Percentiles rank a stretch among this genome's conserved stretches.
phyloP scores from a whole-genome alignment of 148 eudicot genomes.

The Gaultheria prostrata region DNA sequence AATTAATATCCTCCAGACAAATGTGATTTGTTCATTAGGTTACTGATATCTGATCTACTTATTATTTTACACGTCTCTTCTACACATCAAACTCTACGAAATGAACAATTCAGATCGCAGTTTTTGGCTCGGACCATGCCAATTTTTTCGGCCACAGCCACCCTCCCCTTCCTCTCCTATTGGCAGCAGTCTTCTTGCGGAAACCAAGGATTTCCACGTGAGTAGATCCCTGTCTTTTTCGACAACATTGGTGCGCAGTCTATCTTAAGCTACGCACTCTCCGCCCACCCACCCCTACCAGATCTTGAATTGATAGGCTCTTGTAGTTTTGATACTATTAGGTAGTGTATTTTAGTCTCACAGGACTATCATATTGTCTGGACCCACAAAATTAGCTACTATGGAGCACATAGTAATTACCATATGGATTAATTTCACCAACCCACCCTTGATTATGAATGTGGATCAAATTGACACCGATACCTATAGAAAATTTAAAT shows the following conservation, averaged over 20 bases:
- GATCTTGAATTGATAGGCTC: constrained; percentile 25
- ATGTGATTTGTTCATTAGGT: too few relatives aligned
- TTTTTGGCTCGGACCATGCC: too few relatives aligned
- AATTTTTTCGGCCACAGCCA: too few relatives aligned
- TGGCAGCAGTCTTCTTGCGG: background rate
- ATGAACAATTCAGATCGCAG: too few relatives aligned
- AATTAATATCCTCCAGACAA: too few relatives aligned
- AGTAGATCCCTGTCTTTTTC: constrained; percentile 36
- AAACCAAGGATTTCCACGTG: constrained; percentile 20
- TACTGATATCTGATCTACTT: too few relatives aligned
- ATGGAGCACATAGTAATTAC: background rate
- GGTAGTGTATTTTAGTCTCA: background rate
- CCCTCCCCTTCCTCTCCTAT: too few relatives aligned
- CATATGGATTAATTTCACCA: background rate
- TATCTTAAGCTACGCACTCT: constrained; percentile 20
- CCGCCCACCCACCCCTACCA: constrained; percentile 16
- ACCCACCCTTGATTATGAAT: background rate
- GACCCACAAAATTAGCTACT: background rate
- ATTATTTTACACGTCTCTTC: too few relatives aligned
- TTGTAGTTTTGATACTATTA: background rate
- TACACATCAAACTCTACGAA: too few relatives aligned
- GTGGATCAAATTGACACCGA: background rate
- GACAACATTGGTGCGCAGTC: constrained; percentile 25
- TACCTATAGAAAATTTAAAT: background rate
- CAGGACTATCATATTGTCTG: background rate